A percentile compares a stretch with the other conserved stretches of the same genome.
phyloP scores from a whole-genome alignment of 305 asterid genomes.

The Andrographis paniculata region DNA sequence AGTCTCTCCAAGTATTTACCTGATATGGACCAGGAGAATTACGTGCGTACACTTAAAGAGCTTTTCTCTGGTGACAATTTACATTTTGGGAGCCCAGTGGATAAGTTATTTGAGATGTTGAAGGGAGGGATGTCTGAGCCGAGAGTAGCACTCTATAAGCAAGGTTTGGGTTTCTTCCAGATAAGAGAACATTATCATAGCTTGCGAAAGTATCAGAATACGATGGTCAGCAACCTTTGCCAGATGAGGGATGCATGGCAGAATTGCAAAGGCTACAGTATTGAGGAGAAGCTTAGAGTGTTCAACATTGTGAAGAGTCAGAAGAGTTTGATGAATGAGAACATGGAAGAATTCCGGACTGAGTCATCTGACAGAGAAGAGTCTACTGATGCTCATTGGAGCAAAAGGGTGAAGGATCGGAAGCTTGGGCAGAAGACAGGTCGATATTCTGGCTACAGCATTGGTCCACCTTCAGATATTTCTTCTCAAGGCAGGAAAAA shows the following conservation, averaged over 20 bases:
- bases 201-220: slow-evolving; percentile 69
- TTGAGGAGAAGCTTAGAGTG: slow-evolving; percentile 93
- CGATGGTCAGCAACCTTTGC: slow-evolving; percentile 68
- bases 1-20: slow-evolving; percentile 75
- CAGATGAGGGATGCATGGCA: slow-evolving; percentile 95
- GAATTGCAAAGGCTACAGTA: slow-evolving; percentile 79
- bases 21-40: slow-evolving; percentile 91
- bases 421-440: slow-evolving; percentile 46
- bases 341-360: slow-evolving; percentile 70
- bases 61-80: slow-evolving; percentile 66
- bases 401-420: slow-evolving; percentile 56
- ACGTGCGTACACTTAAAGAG: slow-evolving; percentile 64
- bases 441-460: slow-evolving; percentile 37
- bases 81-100: slow-evolving; percentile 82
- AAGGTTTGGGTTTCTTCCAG: slow-evolving; percentile 79
- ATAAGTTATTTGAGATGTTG: slow-evolving; percentile 65
- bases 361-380: slow-evolving; percentile 37
- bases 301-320: slow-evolving; percentile 82
- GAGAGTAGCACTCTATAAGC: slow-evolving; percentile 89
- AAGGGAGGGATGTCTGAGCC: slow-evolving; percentile 96
- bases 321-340: slow-evolving; percentile 90
- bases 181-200: slow-evolving; percentile 76
- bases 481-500: slow-evolving; percentile 39
- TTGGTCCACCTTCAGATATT: slow-evolving; percentile 37
- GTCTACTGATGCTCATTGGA: too few relatives aligned